These are phyloP conservation scores for Phoma sp. DNA, from an alignment of 2,329 filamentous ascomycete species.

Conservation along the genomic window DNA sequence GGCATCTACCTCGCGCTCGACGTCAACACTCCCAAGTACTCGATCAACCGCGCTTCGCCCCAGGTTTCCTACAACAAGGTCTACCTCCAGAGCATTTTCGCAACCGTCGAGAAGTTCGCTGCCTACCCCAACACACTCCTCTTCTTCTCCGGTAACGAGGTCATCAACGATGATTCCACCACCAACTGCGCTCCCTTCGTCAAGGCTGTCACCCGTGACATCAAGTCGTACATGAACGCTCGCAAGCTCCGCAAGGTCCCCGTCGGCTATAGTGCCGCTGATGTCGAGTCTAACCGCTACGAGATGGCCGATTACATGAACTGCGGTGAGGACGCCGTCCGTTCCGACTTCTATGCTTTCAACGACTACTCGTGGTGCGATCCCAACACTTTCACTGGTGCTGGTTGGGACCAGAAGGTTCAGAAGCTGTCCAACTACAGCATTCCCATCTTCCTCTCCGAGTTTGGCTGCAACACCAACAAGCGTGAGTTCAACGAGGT, in stretches of 20 bases:
- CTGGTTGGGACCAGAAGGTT: slow-evolving; percentile 89
- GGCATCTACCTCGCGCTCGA: slow-evolving; percentile 93
- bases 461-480: slow-evolving; percentile 89
- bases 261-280: slow-evolving; percentile 82
- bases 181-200: slow-evolving; percentile 72
- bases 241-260: slow-evolving; percentile 72
- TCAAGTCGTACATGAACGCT: slow-evolving; percentile 80
- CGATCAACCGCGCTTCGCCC: slow-evolving; percentile 79
- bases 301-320: slow-evolving; percentile 93
- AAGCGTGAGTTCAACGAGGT: slow-evolving; percentile 83
- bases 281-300: slow-evolving; percentile 83
- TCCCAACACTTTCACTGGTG: slow-evolving; percentile 68
- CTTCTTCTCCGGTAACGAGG: slow-evolving; percentile 82
- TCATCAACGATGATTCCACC: slow-evolving; percentile 70
- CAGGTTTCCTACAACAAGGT: slow-evolving; percentile 80
- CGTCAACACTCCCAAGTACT: slow-evolving; percentile 90
- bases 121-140: slow-evolving; percentile 86
- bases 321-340: slow-evolving; percentile 82
- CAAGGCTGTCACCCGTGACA: slow-evolving; percentile 75
- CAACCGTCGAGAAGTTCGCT: slow-evolving; percentile 83
- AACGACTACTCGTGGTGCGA: slow-evolving; percentile 91
- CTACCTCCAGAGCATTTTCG: slow-evolving; percentile 86
- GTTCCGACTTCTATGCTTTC: slow-evolving; percentile 87
- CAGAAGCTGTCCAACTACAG: slow-evolving; percentile 86
- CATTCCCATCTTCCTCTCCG: slow-evolving; percentile 90